Percentiles rank a stretch among this genome's conserved stretches.
These are phyloP conservation scores for Dioszegia crocea DNA, from an alignment of 768 basidiomycete species.

Conservation along the genomic window DNA sequence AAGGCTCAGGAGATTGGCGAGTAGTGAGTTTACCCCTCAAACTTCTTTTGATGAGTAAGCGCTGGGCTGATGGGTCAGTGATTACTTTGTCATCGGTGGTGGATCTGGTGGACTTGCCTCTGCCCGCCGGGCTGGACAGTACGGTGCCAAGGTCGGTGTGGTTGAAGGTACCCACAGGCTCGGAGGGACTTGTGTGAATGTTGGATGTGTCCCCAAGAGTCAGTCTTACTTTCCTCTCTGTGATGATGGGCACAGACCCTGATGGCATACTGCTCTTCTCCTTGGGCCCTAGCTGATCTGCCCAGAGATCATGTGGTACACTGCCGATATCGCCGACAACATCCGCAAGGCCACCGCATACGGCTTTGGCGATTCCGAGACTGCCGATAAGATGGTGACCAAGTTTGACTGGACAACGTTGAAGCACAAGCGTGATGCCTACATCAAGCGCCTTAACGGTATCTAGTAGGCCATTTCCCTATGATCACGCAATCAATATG, in stretches of 20 bases:
- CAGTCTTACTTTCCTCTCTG: conserved; percentile 21
- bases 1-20: conserved; percentile 35
- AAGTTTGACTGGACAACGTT: conserved; percentile 81
- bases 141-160: conserved; percentile 89
- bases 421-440: conserved; percentile 92
- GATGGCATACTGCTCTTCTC: no score
- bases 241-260: no score
- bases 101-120: conserved; percentile 89
- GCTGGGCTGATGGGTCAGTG: conserved; percentile 57
- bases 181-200: conserved; percentile 97
- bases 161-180: conserved; percentile 70
- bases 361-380: conserved; percentile 55
- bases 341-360: conserved; percentile 65
- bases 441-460: conserved; percentile 79
- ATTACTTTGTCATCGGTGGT: conserved; percentile 83
- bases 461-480: conserved; percentile 61
- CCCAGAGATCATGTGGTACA: conserved; percentile 61
- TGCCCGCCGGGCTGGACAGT: conserved; percentile 80
- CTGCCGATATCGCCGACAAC: conserved; percentile 65
- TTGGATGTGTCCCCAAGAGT: conserved; percentile 98
- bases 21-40: conserved; percentile 33
- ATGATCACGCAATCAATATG: background rate
- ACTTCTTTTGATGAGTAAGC: conserved; percentile 40
- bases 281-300: conserved; percentile 53
- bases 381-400: conserved; percentile 52